A percentile compares a stretch with the other conserved stretches of the same genome.
Evolutionary conservation across 1,139 yeast genomes (phyloP).

Genomic region (Kodamaea ohmeri): DNA sequence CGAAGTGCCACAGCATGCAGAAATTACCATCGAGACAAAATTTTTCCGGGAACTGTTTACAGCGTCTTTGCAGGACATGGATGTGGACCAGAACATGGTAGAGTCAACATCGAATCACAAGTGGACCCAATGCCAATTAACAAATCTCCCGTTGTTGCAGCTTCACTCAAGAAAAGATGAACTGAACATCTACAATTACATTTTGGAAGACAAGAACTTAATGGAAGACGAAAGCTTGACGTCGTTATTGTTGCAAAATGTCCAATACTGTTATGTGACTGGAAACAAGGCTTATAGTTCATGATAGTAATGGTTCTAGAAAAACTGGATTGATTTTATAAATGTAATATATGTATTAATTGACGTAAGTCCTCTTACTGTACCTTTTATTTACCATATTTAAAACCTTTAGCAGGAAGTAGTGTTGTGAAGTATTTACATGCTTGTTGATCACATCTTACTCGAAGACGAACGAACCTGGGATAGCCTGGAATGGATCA

Average conservation of each 20-base stretch:
- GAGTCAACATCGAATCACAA: constrained; percentile 33
- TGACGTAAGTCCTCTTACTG: no score
- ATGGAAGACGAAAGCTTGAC: constrained; percentile 17
- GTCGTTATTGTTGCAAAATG: constrained; percentile 17
- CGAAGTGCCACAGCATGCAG: constrained; percentile 19
- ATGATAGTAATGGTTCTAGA: neutral
- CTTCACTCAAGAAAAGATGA: constrained; percentile 36
- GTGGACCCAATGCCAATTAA: constrained; percentile 40
- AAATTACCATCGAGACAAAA: constrained; percentile 25
- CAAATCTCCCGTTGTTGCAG: constrained; percentile 38
- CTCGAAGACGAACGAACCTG: constrained; percentile 18
- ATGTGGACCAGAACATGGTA: constrained; percentile 18
- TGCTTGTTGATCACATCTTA: no score
- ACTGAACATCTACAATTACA: constrained; percentile 30
- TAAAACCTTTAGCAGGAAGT: no score
- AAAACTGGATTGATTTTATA: no score
- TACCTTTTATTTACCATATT: no score
- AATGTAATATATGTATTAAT: constrained; percentile 3
- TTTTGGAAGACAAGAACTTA: constrained; percentile 16
- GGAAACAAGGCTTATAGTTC: constrained; percentile 28
- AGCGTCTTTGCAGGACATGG: constrained; percentile 15
- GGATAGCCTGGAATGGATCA: constrained; percentile 21
- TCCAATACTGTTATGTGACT: constrained; percentile 32
- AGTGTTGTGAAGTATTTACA: no score
- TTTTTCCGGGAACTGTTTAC: constrained; percentile 30